phyloP scores from a whole-genome alignment of 1,284 basidiomycete species.

The Trichosporon coremiiforme region DNA sequence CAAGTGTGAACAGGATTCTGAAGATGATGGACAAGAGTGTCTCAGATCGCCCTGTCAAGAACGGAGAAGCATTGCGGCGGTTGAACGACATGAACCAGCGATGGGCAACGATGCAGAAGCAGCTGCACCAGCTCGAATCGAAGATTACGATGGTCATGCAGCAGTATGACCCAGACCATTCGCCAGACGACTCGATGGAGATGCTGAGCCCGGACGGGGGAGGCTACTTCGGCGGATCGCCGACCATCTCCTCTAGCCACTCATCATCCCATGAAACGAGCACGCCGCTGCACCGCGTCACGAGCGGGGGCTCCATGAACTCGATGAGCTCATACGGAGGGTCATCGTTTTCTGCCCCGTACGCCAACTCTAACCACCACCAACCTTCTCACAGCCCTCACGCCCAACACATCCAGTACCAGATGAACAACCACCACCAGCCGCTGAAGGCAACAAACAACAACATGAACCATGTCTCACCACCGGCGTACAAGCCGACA shows the following conservation, averaged over 20 bases:
- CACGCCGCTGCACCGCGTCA: slow-evolving; percentile 20
- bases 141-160: slow-evolving; percentile 36
- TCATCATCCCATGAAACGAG: not conserved
- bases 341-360: slow-evolving; percentile 7
- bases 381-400: not conserved
- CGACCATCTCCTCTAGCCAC: slow-evolving; percentile 7
- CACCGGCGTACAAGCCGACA: slow-evolving; percentile 8
- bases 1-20: slow-evolving; percentile 88
- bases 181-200: slow-evolving; percentile 31
- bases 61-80: slow-evolving; percentile 85
- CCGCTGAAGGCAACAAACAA: not conserved
- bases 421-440: not conserved
- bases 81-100: slow-evolving; percentile 40
- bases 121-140: slow-evolving; percentile 43
- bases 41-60: slow-evolving; percentile 84
- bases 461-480: not conserved
- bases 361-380: not conserved
- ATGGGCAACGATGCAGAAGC: slow-evolving; percentile 39
- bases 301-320: slow-evolving; percentile 22
- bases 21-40: slow-evolving; percentile 90
- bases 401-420: not conserved
- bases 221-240: slow-evolving; percentile 14
- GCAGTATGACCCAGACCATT: slow-evolving; percentile 33
- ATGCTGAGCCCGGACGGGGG: slow-evolving; percentile 33
- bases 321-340: slow-evolving; percentile 14